These are phyloP conservation scores for Nemania serpens DNA, from an alignment of 2,329 filamentous ascomycete genomes.

Conservation along the genomic window DNA sequence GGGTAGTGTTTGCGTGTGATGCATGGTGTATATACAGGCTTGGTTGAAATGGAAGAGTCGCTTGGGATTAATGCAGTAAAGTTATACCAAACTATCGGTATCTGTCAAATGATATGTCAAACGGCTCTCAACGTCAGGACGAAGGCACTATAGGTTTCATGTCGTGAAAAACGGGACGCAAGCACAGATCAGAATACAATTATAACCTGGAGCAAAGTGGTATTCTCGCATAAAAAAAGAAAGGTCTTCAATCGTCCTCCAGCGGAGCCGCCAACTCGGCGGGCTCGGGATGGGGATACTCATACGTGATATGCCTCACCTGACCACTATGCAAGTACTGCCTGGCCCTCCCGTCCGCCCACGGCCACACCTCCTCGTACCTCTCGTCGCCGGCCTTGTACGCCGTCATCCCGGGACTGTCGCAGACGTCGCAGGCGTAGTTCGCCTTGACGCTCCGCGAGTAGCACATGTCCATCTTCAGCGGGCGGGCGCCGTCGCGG, in stretches of 20 bases:
- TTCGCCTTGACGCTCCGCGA: conserved; percentile 4
- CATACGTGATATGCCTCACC: conserved; percentile 22
- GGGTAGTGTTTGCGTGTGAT: not conserved
- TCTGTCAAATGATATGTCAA: too few species aligned
- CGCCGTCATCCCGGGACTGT: not conserved
- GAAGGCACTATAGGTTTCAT: too few species aligned
- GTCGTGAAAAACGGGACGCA: too few species aligned
- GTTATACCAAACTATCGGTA: too few species aligned
- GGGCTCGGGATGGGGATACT: conserved; percentile 16
- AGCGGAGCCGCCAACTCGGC: not conserved
- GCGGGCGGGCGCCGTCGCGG: not conserved
- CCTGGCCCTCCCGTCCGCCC: conserved; percentile 14
- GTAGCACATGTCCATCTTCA: conserved; percentile 23
- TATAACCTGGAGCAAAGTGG: too few species aligned
- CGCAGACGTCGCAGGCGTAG: conserved; percentile 16
- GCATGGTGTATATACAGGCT: too few species aligned
- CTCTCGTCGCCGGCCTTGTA: not conserved
- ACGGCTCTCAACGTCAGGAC: too few species aligned
- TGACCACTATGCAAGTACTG: conserved; percentile 7
- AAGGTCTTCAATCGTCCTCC: not conserved
- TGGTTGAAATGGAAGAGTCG: too few species aligned
- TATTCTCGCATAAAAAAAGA: too few species aligned
- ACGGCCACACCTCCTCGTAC: conserved; percentile 15
- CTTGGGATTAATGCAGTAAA: too few species aligned
- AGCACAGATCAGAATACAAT: too few species aligned